Evolutionary conservation across 2,329 filamentous ascomycete genomes (phyloP), one percentile per base, ranked within the genome.

Genomic region (Septoria linicola): DNA sequence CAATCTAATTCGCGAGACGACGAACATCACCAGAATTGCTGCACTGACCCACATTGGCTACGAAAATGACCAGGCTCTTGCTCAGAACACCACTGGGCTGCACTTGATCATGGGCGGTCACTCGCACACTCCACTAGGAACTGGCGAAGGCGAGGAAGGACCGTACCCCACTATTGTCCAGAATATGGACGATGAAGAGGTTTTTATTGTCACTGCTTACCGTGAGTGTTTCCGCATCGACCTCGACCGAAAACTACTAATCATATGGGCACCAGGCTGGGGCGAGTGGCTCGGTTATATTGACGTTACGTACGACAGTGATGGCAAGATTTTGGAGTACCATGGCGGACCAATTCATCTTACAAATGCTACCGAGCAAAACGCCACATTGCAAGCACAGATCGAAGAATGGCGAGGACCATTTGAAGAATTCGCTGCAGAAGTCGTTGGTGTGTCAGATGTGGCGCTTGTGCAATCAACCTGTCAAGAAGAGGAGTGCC

Each of bases 41-140:
- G 82, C 82, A 35, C 77, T 86, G 53, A 86, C 83, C 1, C 83
- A 86, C 63, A 83, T 86, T 48, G 83, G 83, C 16, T 86, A 84
- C 63, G 79, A 83, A 0, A 75, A 81, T 43, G 83, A 86, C 65
- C 74, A 82, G 64, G 73, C 78, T 48, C 76, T 87, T 8, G 83
- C 83, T 1, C 68, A 76, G 57, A 71, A 78, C 53, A 85, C 81
- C 0, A 78, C 76, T 10, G 83, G 83, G 8, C 73, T 87, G n/a
- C 78, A 82, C n/a, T 75, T 86, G 37, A 85, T 86, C 68, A 82
- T 86, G 68, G 81, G 81, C 19, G 81, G 80, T 19, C 81, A 84
- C 68, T 78, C 74, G 51, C 63, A 69, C 68, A 84, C 80, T 1
- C 78, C 79, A 0, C 74, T 87, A 1, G 83, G 82, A 44, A 72